Conservation (phyloP, 345 rosid species). For the Chamaenerion angustifolium region DNA sequence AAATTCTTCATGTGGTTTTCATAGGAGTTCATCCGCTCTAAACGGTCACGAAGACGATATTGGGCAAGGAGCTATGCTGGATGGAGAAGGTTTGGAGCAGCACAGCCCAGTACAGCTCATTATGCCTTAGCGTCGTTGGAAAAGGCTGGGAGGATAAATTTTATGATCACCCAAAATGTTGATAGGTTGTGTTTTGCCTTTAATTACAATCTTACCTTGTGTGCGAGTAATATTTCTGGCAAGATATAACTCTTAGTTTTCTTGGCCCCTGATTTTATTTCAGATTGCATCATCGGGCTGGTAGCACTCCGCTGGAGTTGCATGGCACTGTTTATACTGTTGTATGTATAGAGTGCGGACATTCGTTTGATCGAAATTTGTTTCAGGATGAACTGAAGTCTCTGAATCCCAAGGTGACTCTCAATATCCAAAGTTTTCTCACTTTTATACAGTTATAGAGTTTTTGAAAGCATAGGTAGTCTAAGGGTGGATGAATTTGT, state of each 20-base stretch:
- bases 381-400: constrained; percentile 75
- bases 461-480: background rate
- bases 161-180: constrained; percentile 83
- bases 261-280: constrained; percentile 3
- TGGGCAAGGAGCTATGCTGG: constrained; percentile 99
- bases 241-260: background rate
- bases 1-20: background rate
- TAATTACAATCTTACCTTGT: background rate
- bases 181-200: constrained; percentile 36
- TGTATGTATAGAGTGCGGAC: constrained; percentile 60
- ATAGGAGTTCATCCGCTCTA: constrained; percentile 63
- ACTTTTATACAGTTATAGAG: constrained; percentile 1
- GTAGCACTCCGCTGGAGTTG: constrained; percentile 75
- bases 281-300: constrained; percentile 86
- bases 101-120: constrained; percentile 67
- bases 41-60: constrained; percentile 59
- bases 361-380: constrained; percentile 34
- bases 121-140: constrained; percentile 72
- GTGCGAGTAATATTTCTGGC: background rate
- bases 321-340: constrained; percentile 83
- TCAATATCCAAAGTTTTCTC: too few relatives aligned
- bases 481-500: background rate
- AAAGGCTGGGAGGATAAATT: constrained; percentile 51
- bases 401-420: constrained; percentile 65
- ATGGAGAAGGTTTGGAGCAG: constrained; percentile 72